Evolutionary conservation across 352 stramenopile species (phyloP), one percentile per base, ranked within the genome.

Genomic region (Phytophthora vignae): DNA sequence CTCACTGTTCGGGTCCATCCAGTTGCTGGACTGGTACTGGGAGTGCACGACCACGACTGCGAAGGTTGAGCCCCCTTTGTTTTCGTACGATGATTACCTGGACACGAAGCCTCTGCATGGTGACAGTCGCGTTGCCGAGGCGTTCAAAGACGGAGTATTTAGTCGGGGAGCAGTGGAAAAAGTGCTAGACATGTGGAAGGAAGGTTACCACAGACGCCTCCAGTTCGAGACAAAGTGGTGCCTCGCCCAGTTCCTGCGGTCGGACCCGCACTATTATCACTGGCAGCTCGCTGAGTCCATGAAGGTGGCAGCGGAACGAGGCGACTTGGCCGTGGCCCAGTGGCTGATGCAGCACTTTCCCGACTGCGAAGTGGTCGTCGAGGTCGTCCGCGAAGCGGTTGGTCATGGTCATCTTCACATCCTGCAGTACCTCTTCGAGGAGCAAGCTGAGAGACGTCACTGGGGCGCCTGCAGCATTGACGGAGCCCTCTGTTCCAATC

Each of bases 1-100:
- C 17, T 36, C 19, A 5, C 11, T 44, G 36, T 52, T 27, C 4
- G 36, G 55, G 5, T 61, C 36, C 0, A 36, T 50, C 36, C 17
- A 21, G 7, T 22, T 61, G 33, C n/a, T 61, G 14, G 17, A 52
- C 22, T 61, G 19, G 36, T 48, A 48, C 29, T 61, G 55, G 33
- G 11, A 22, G 2, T 50, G 3, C 15, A 52, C 33, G 8, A 36
- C 27, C 14, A 31, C 54, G 15, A 21, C 52, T 5, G 52, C 52
- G 2, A 7, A 22, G 7, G 5, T 52, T 14, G 44, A 25, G 44
- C 44, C 44, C 6, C 3, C 36, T 15, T 44, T 12, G 11, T 19
- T 52, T 22, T 25, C 6, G 7, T 52, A 22, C 7, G 12, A 25
- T 6, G 52, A 31, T 42, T 31, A 40, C 2, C 4, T 57, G 25